Conservation (phyloP, 2,329 filamentous ascomycete genomes). For the Aspergillus versicolor region DNA sequence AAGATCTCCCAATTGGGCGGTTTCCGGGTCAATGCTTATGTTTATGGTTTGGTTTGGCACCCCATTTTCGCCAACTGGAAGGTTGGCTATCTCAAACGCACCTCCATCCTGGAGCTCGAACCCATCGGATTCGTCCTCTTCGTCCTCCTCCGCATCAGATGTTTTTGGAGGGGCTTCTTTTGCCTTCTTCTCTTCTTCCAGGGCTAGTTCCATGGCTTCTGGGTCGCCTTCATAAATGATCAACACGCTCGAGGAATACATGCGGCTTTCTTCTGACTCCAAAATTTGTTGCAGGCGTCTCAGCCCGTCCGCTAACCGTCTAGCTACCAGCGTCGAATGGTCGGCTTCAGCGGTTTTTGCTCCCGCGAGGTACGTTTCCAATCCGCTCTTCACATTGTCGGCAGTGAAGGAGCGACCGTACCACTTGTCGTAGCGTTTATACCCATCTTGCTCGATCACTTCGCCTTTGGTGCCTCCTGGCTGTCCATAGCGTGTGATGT, state of each 20-base stretch:
- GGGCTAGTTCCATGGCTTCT: constrained; percentile 52
- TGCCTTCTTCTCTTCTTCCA: constrained; percentile 45
- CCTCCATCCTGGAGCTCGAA: constrained; percentile 28
- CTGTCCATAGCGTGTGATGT: constrained; percentile 44
- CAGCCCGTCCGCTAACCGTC: constrained; percentile 43
- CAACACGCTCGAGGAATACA: constrained; percentile 66
- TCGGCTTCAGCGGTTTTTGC: constrained; percentile 41
- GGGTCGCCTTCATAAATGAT: constrained; percentile 67
- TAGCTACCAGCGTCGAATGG: constrained; percentile 45
- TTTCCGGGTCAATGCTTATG: constrained; percentile 35
- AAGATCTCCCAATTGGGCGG: constrained; percentile 46
- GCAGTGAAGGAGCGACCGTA: constrained; percentile 61
- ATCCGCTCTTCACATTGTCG: constrained; percentile 57
- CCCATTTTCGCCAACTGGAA: constrained; percentile 29
- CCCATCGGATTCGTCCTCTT: constrained; percentile 21
- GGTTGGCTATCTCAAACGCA: constrained; percentile 30
- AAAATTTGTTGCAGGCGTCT: constrained; percentile 48
- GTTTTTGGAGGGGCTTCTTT: constrained; percentile 27
- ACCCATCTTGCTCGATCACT: constrained; percentile 51
- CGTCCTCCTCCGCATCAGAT: constrained; percentile 31
- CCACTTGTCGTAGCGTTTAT: constrained; percentile 64
- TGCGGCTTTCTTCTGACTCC: constrained; percentile 60
- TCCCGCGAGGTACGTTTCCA: constrained; percentile 57
- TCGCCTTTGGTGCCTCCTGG: constrained; percentile 46
- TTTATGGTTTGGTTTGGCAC: constrained; percentile 33